Conservation (phyloP, 2,329 filamentous ascomycete genomes). For the Blastomyces gilchristii region DNA sequence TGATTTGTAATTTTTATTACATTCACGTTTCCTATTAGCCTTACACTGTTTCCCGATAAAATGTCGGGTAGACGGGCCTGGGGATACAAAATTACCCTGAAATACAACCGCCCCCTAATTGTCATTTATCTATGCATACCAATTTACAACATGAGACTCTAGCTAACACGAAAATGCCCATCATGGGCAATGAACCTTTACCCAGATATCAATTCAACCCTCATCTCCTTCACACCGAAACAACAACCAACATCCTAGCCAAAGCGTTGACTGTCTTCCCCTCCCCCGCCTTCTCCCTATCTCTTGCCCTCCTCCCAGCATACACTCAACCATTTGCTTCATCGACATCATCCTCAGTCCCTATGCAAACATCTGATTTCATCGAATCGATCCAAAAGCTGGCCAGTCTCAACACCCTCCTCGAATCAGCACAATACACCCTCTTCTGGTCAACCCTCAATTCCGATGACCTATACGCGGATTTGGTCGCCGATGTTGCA, state of each 20-base stretch:
- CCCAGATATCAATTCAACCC: conserved; percentile 97
- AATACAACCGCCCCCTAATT: neutral
- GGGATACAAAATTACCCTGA: conserved; percentile 9
- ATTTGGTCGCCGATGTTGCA: conserved; percentile 84
- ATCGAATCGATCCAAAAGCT: conserved; percentile 88
- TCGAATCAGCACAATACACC: conserved; percentile 81
- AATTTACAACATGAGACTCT: neutral
- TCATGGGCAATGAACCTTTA: conserved; percentile 2
- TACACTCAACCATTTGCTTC: conserved; percentile 58
- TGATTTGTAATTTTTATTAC: conserved; percentile 48
- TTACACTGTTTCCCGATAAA: conserved; percentile 34
- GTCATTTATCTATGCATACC: neutral
- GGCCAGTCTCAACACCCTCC: conserved; percentile 69
- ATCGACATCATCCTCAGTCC: conserved; percentile 36
- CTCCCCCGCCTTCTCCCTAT: conserved; percentile 86
- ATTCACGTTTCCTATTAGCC: conserved; percentile 93
- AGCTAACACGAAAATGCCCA: neutral
- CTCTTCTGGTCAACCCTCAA: conserved; percentile 90
- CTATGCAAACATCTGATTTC: conserved; percentile 42
- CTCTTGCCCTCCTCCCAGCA: conserved; percentile 84
- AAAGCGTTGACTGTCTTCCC: conserved; percentile 97
- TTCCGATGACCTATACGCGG: conserved; percentile 89
- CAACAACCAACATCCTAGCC: conserved; percentile 97
- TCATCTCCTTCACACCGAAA: conserved; percentile 91
- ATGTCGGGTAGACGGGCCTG: conserved; percentile 50